Base-by-base conservation (phyloP, 345 rosid species). In the Kernera saxatilis region DNA sequence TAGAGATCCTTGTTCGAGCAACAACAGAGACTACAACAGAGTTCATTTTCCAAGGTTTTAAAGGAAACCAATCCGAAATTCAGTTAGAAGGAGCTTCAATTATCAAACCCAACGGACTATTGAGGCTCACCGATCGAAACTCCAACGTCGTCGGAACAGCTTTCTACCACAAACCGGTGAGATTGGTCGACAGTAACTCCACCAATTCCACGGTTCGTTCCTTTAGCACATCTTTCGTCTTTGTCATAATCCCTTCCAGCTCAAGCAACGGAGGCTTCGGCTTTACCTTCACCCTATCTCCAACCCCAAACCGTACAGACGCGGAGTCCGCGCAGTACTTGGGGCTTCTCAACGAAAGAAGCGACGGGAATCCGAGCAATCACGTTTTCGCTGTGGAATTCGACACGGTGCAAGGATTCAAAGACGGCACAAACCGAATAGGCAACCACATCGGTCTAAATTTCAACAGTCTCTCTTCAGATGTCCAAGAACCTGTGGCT, bases 381-480 rank as follows among this genome's bases (percentile, higher is more conserved):
- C 86, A 82, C 44, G 73, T 88, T 23, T 78, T 88, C 22, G 87
- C 87, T 0, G 83, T 88, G 5, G 93, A 88, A 37, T 88, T 88
- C 50, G 90, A 85, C 72, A 85, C 89, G 0, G 83, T 82, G 6
- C 85, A 67, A 44, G 93, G 92, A 10, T 75, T 81, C 79, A 75
- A 77, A 5, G 81, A 70, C 1, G 39, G 65, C 1, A 56, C 14
- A 30, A 4, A 53, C 39, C 14, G 59, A 29, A 30, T 17, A 26
- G 88, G 88, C 15, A 85, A 82, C 56, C 87, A 88, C 70, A 77
- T 85, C 9, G 90, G 87, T 25, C 41, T 88, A 37, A 80, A 84
- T 61, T 44, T 81, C 77, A 88, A 88, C 66, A 72, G 78, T 41
- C 37, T 88, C 78, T 5, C 12, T 0, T 88, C 93, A 0, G 23